phyloP scores from a whole-genome alignment of 257 asterid species.

The Leptodermis oblonga region DNA sequence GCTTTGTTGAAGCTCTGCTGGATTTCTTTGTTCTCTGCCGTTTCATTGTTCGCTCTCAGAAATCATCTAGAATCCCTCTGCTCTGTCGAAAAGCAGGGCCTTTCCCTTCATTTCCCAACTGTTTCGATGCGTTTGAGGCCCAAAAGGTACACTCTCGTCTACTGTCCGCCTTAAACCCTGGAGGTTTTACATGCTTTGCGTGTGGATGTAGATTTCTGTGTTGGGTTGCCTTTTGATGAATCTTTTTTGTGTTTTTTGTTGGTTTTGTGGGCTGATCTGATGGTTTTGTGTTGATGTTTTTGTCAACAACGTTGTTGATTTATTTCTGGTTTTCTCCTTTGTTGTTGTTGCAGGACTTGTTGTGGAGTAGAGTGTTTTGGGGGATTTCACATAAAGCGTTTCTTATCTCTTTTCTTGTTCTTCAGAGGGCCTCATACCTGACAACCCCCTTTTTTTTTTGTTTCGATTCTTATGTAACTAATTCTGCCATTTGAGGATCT shows the following conservation, averaged over 20 bases:
- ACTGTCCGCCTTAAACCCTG: constrained; percentile 26
- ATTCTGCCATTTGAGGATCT: background rate
- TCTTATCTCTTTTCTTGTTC: constrained; percentile 58
- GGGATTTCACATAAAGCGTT: constrained; percentile 82
- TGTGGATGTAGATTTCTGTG: background rate
- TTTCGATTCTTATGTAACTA: background rate
- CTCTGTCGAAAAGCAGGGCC: constrained; percentile 61
- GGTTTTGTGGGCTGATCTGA: constrained; percentile 37
- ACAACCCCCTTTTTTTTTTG: constrained; percentile 2
- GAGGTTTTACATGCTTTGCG: constrained; percentile 4
- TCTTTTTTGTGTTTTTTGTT: constrained; percentile 11
- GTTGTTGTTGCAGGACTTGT: constrained; percentile 71
- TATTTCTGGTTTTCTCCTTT: background rate
- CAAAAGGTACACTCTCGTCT: constrained; percentile 50
- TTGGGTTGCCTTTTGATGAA: background rate
- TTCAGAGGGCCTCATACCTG: constrained; percentile 56
- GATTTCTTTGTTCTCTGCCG: constrained; percentile 22
- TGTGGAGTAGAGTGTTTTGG: constrained; percentile 92
- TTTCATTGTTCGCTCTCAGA: constrained; percentile 29
- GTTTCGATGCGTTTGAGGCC: constrained; percentile 99
- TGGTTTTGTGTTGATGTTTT: constrained; percentile 10
- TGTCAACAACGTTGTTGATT: background rate
- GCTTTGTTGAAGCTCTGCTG: constrained; percentile 53
- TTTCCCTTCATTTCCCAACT: constrained; percentile 36
- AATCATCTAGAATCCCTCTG: constrained; percentile 50